Base-by-base conservation (phyloP, 805 yeast genomes). In the Suhomyces sp. region DNA sequence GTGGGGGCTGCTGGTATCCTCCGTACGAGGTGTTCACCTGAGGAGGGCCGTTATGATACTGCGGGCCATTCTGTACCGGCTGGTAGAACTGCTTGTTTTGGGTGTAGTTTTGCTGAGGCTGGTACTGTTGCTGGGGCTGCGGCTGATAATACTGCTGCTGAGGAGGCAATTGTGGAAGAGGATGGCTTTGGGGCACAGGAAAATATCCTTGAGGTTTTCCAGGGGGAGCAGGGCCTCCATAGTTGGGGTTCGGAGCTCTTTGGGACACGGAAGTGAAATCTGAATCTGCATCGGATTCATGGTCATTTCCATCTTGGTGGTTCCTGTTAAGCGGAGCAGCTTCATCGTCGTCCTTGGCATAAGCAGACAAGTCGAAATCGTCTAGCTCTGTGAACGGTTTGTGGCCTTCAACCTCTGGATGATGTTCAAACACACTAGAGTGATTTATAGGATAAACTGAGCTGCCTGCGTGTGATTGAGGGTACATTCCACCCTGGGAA, bases 201-300 rank as follows among this genome's bases (percentile, higher is more conserved):
- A n/a, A 25, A 48, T 49, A 49, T 0, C 31, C 31, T 27, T 41
- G 22, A 33, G 20, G 47, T 33, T 52, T 54, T 7, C 49, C 49
- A 13, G 53, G 60, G 12, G 51, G 58, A 17, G 47, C 52, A 12
- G 35, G n/a, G 13, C 15, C 31, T 3, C 31, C 43, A 57, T 81
- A 83, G 24, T 72, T 68, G 15, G 87, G 88, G 60, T 87, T 87
- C 13, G 83, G 77, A 24, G 85, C 91, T 63, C 93, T 75, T 67
- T 87, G 93, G 6, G 92, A 85, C 1, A 87, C 88, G 48, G 90
- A 84, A 1, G 94, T 87, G 66, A 87, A 85, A 60, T 85, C 86
- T 0, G 93, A 86, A 45, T 76, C 82, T 29, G 63, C 63, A 54
- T 74, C 79, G 0, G 78, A 74, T 46, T 66, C 72, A 21, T 57